Percentiles rank a stretch among this genome's conserved stretches.
Evolutionary conservation across 805 yeast species (phyloP).

Genomic region (Metschnikowia gelsemii): DNA sequence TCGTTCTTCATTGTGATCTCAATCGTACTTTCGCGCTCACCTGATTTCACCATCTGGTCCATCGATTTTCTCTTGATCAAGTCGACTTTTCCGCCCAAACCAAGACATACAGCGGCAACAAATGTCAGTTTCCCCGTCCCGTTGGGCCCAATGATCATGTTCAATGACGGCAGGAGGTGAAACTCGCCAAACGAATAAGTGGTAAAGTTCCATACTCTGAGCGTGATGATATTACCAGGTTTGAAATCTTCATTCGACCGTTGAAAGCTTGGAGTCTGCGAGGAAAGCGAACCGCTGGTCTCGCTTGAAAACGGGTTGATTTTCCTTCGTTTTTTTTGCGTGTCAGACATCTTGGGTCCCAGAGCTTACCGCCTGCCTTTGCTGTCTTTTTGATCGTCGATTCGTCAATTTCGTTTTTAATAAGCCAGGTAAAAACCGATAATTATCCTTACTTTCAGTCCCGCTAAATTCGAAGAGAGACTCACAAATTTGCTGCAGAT

Average conservation of each 20-base stretch:
- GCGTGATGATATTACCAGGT: slow-evolving; percentile 52
- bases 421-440: too few relatives aligned
- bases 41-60: slow-evolving; percentile 73
- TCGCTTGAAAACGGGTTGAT: slow-evolving; percentile 6
- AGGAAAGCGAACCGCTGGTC: background rate
- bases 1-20: slow-evolving; percentile 50
- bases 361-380: too few relatives aligned
- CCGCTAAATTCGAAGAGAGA: too few relatives aligned
- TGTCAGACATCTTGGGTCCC: too few relatives aligned
- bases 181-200: slow-evolving; percentile 71
- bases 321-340: slow-evolving; percentile 1
- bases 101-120: slow-evolving; percentile 88
- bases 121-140: slow-evolving; percentile 95
- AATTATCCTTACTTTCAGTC: too few relatives aligned
- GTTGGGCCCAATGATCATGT: slow-evolving; percentile 93
- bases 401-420: too few relatives aligned
- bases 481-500: too few relatives aligned
- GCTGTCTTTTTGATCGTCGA: too few relatives aligned
- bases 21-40: slow-evolving; percentile 46
- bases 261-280: too few relatives aligned
- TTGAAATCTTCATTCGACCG: too few relatives aligned
- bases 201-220: slow-evolving; percentile 60
- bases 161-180: slow-evolving; percentile 75
- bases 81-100: slow-evolving; percentile 77
- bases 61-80: slow-evolving; percentile 66